Base-by-base conservation (phyloP, 768 basidiomycete species). In the Suillus spraguei region DNA sequence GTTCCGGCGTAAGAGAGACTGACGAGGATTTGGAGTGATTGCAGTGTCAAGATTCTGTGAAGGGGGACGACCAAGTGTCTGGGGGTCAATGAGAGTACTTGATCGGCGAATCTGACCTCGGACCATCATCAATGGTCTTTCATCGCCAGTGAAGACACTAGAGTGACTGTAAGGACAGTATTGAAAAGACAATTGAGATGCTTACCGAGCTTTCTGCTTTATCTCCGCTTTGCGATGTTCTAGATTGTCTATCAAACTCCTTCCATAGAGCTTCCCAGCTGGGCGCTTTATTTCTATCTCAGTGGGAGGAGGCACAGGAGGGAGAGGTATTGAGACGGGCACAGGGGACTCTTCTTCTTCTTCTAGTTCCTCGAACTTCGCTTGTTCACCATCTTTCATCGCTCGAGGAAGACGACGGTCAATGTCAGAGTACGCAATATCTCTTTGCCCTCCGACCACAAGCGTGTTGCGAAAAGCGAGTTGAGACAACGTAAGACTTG, bases 41-140 rank as follows among this genome's bases (percentile, higher is more conserved):
- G 80, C 81, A 38, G 83, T 79, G 62, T 77, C 79, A 66, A 80
- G 70, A 41, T 78, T 77, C 60, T 84, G 83, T 17, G 80, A 76
- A 33, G 70, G 69, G 6, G 87, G 85, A n/a, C 82, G 77, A 46
- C 80, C 82, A 55, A 94, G 78, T 4, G 84, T 78, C 46, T 83
- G 79, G 20, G 89, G 88, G 71, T 94, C 90, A 68, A 95, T 91
- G 58, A 95, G 74, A 0, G 93, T 91, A 67, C 84, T 87, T 14
- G 85, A 73, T 22, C 84, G 87, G 62, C 81, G 76, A 41, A 80
- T 74, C 49, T 78, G 75, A 42, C 80, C 79, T 65, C 95, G 85
- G 39, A 88, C 85, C 94, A 97, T 96, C 95, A 97, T 97, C 5
- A 93, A 91, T 11, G 95, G 94, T 63, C 95, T 82, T 66, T 90